Evolutionary conservation across 345 rosid genomes (phyloP), one percentile per base, ranked within the genome.

Genomic region (Acer saccharum): DNA sequence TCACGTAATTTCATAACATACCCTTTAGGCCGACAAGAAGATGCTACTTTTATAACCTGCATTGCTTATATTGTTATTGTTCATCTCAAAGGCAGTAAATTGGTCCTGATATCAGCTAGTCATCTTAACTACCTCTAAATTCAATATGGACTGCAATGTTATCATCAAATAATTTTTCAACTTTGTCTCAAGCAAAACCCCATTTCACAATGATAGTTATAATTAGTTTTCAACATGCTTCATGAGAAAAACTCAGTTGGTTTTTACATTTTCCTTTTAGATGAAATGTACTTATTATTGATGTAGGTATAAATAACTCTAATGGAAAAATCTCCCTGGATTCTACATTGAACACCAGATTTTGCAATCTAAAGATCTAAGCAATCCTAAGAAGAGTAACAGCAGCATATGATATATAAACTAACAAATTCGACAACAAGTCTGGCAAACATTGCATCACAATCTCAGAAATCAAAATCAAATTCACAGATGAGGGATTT

Each of bases 391-490:
- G 2, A 23, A 61, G 14, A 16, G 52, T 17, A 21, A 74, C 29
- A 64, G 4, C 3, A 18, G 20, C 20, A 39, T 12, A 5, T 7
- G 7, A 58, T 2, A 58, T 2, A 58, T 35, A 72, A 39, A 72
- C 23, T 55, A 72, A 32, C 7, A 60, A 58, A 55, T 16, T 7
- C 10, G 46, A 7, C 10, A 6, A 29, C 4, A 44, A 57, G 58
- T 73, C 60, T 23, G 29, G 46, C 46, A 2, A 10, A 44, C 8
- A 58, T 32, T 32, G 27, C 57, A 21, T 21, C 21, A 27, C 13
- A n/a, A 65, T n/a, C 66, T 64, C 71, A 75, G 52, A 74, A 75
- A 29, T 35, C 32, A 32, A 75, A 75, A 58, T 83, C 9, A 73
- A 52, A 69, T 4, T 18, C 55, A 67, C 27, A 61, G 71, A 43